These are phyloP conservation scores for Fusarium concolor DNA, from an alignment of 2,329 filamentous ascomycete species.

Conservation along the genomic window DNA sequence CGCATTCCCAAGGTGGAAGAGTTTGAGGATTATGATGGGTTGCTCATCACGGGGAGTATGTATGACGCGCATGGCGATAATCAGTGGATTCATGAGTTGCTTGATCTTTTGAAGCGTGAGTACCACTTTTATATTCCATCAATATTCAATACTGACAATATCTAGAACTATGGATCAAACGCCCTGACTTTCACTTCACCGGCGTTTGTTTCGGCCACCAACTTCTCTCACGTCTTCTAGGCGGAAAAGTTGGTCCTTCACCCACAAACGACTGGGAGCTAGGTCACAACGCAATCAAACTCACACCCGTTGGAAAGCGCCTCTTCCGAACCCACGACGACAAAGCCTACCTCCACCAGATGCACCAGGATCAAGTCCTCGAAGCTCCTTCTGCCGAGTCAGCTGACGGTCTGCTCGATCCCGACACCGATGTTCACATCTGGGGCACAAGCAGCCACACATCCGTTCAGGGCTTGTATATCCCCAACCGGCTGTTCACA, in stretches of 20 bases:
- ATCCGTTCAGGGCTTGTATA: slow-evolving; percentile 79
- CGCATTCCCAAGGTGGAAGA: slow-evolving; percentile 60
- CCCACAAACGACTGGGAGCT: slow-evolving; percentile 77
- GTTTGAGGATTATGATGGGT: slow-evolving; percentile 73
- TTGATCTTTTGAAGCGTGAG: slow-evolving; percentile 64
- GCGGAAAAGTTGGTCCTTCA: slow-evolving; percentile 73
- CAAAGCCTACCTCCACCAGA: slow-evolving; percentile 74
- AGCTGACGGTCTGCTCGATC: slow-evolving; percentile 52
- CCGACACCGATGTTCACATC: slow-evolving; percentile 59
- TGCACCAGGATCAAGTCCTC: slow-evolving; percentile 81
- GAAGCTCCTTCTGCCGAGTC: slow-evolving; percentile 66
- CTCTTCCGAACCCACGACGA: slow-evolving; percentile 70
- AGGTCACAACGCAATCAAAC: slow-evolving; percentile 71
- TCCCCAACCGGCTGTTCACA: slow-evolving; percentile 71
- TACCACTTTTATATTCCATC: not conserved
- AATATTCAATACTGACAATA: not conserved
- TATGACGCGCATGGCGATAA: slow-evolving; percentile 77
- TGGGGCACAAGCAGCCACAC: slow-evolving; percentile 75
- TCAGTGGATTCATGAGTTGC: slow-evolving; percentile 78
- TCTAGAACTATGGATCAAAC: slow-evolving; percentile 60
- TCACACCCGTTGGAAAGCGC: slow-evolving; percentile 74
- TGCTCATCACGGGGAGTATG: slow-evolving; percentile 79
- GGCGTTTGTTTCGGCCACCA: slow-evolving; percentile 88
- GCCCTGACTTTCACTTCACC: slow-evolving; percentile 68
- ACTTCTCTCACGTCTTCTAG: slow-evolving; percentile 77